These are phyloP conservation scores for Pholiota adiposa DNA, from an alignment of 1,284 basidiomycete species.

Conservation along the genomic window DNA sequence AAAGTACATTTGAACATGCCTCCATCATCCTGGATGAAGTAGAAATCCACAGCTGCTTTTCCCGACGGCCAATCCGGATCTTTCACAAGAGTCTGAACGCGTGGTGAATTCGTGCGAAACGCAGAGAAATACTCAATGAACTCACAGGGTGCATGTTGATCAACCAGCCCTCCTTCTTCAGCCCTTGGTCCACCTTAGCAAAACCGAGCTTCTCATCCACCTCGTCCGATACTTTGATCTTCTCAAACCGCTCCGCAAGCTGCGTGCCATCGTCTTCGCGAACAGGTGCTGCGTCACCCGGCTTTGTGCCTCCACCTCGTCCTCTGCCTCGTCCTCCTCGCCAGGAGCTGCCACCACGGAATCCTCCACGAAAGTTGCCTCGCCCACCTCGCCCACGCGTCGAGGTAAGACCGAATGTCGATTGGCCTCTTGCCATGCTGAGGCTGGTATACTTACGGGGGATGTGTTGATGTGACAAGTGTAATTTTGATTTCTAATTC, in stretches of 20 bases:
- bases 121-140: slow-evolving; percentile 24
- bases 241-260: slow-evolving; percentile 83
- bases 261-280: slow-evolving; percentile 89
- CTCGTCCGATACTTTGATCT: slow-evolving; percentile 76
- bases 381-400: slow-evolving; percentile 40
- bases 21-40: slow-evolving; percentile 98
- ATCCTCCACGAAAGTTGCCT: slow-evolving; percentile 42
- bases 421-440: slow-evolving; percentile 42
- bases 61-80: slow-evolving; percentile 83
- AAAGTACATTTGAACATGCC: slow-evolving; percentile 95
- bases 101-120: background rate
- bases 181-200: slow-evolving; percentile 75
- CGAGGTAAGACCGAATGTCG: slow-evolving; percentile 43
- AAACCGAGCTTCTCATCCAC: slow-evolving; percentile 96
- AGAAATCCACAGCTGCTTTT: slow-evolving; percentile 92
- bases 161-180: slow-evolving; percentile 86
- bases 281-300: slow-evolving; percentile 54
- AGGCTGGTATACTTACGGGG: background rate
- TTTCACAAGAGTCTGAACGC: slow-evolving; percentile 76
- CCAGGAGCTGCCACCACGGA: slow-evolving; percentile 47
- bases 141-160: slow-evolving; percentile 98
- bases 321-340: slow-evolving; percentile 60
- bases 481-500: slow-evolving; percentile 5
- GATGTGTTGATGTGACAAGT: background rate
- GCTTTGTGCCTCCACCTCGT: slow-evolving; percentile 52